These are phyloP conservation scores for Leonotis leonurus DNA, from an alignment of 257 asterid species.

Conservation along the genomic window DNA sequence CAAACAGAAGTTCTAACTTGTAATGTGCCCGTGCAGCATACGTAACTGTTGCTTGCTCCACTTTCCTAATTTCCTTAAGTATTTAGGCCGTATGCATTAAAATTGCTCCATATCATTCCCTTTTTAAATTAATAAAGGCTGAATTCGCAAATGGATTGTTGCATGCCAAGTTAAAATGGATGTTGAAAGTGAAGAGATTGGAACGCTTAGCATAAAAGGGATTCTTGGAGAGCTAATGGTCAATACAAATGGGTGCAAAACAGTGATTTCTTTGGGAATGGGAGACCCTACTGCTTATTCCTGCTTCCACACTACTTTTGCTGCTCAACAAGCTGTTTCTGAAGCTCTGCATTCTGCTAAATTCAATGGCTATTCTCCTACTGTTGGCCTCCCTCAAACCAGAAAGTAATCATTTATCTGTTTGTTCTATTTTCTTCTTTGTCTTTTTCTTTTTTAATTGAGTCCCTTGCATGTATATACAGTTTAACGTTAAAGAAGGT, in stretches of 20 bases:
- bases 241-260: constrained; percentile 18
- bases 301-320: constrained; percentile 48
- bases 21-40: too few species aligned
- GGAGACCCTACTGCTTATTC: constrained; percentile 82
- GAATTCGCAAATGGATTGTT: too few species aligned
- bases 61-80: too few species aligned
- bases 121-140: too few species aligned
- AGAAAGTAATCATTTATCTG: constrained; percentile 39
- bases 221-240: constrained; percentile 55
- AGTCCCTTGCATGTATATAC: not conserved
- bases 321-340: constrained; percentile 54
- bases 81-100: not conserved
- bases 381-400: constrained; percentile 77
- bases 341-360: constrained; percentile 47
- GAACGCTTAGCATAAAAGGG: constrained; percentile 69
- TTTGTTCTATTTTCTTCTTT: not conserved
- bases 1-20: too few species aligned
- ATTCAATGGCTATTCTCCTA: constrained; percentile 82
- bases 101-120: not conserved
- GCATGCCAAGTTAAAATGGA: not conserved
- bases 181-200: constrained; percentile 9
- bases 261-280: constrained; percentile 63
- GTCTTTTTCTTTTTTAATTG: not conserved
- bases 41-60: too few species aligned
- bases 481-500: too few species aligned